phyloP scores from a whole-genome alignment of 495 filamentous ascomycete genomes.

The Cudoniella acicularis region DNA sequence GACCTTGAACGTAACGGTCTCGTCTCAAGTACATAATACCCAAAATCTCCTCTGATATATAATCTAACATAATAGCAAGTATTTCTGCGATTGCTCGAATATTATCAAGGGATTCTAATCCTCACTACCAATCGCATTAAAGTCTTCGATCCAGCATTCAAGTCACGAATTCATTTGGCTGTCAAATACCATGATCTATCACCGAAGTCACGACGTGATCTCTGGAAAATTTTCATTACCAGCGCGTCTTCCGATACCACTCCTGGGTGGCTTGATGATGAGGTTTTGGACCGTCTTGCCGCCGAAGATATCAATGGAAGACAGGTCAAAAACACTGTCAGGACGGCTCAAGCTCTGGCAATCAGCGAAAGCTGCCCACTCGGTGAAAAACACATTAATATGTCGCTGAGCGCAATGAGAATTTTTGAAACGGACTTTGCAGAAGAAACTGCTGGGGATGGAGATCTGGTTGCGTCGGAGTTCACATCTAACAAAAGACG shows the following conservation, averaged over 20 bases:
- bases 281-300: not conserved
- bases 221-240: not conserved
- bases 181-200: constrained; percentile 16
- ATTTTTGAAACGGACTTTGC: not conserved
- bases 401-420: not conserved
- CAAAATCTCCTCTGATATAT: not conserved
- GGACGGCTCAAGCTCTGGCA: not conserved
- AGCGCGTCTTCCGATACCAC: not conserved
- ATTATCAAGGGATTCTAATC: constrained; percentile 56
- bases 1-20: constrained; percentile 23
- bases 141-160: constrained; percentile 51
- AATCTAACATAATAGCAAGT: constrained; percentile 23
- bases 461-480: not conserved
- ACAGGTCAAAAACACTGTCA: not conserved
- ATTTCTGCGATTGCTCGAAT: constrained; percentile 55
- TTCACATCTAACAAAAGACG: not conserved
- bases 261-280: not conserved
- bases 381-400: not conserved
- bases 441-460: no score
- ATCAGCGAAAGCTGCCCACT: not conserved
- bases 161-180: constrained; percentile 20
- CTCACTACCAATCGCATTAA: constrained; percentile 55
- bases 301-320: not conserved
- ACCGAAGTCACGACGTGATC: not conserved
- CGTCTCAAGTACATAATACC: constrained; percentile 20